Percentiles rank a stretch among this genome's conserved stretches.
Evolutionary conservation across 2,329 filamentous ascomycete genomes (phyloP).

Genomic region (Trichoderma endophyticum): DNA sequence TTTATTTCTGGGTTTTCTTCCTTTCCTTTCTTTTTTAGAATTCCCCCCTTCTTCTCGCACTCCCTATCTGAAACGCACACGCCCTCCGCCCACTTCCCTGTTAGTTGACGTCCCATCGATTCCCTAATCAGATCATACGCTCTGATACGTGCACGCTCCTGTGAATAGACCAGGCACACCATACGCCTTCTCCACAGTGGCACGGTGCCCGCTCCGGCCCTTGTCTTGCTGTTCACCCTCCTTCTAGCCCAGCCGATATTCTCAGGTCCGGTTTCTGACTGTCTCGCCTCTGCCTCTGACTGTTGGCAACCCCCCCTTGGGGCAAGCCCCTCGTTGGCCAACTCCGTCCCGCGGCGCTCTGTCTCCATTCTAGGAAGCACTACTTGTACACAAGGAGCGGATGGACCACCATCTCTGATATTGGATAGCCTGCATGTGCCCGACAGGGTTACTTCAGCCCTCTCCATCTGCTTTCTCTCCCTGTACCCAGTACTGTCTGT

Average conservation of each 20-base stretch:
- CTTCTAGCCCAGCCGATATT: constrained; percentile 17
- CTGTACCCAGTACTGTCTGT: constrained; percentile 22
- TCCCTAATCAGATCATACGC: constrained; percentile 26
- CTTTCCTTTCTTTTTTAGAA: neutral
- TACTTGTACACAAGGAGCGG: constrained; percentile 9
- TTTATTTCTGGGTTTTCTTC: neutral
- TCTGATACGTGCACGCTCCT: constrained; percentile 21
- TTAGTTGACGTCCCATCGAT: constrained; percentile 19
- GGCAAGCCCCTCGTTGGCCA: constrained; percentile 14
- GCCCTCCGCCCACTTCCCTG: constrained; percentile 17
- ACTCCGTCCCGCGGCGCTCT: constrained; percentile 13
- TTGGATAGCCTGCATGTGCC: constrained; percentile 17
- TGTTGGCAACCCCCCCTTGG: constrained; percentile 4
- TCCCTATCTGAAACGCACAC: constrained; percentile 17
- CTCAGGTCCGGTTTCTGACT: constrained; percentile 14
- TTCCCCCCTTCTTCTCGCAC: neutral
- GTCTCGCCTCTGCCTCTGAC: constrained; percentile 10
- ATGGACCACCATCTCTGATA: constrained; percentile 17
- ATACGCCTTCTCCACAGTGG: constrained; percentile 22
- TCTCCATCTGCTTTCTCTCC: constrained; percentile 30
- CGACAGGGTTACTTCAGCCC: constrained; percentile 28
- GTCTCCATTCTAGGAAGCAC: constrained; percentile 20
- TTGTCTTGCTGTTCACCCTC: constrained; percentile 17
- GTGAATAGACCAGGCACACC: constrained; percentile 20
- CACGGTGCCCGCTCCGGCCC: constrained; percentile 24